Conservation (phyloP, 306 rosid genomes). For the Begonia masoniana region DNA sequence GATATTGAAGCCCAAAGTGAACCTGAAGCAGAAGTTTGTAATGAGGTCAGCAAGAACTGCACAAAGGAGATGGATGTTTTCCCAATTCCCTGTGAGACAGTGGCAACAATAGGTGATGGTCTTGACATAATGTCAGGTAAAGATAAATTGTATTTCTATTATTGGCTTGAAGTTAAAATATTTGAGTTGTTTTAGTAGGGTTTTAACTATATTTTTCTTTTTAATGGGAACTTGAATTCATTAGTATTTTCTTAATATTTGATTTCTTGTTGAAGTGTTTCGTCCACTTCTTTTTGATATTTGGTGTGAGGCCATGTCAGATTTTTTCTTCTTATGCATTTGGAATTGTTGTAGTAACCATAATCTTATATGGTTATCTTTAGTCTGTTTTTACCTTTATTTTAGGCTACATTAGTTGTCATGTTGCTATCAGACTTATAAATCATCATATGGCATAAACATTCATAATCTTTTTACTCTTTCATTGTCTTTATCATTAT, state of each 20-base stretch:
- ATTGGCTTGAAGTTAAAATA: conserved; percentile 1
- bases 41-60: conserved; percentile 22
- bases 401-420: too few species aligned
- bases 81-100: conserved; percentile 21
- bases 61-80: conserved; percentile 18
- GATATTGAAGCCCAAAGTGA: conserved; percentile 17
- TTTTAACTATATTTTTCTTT: not conserved
- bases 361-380: too few species aligned
- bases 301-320: too few species aligned
- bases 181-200: not conserved
- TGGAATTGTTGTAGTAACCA: too few species aligned
- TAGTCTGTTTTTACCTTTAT: too few species aligned
- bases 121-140: conserved; percentile 13
- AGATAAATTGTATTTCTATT: conserved; percentile 3
- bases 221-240: not conserved
- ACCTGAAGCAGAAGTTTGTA: conserved; percentile 15
- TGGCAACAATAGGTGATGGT: conserved; percentile 22
- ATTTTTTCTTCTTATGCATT: too few species aligned
- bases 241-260: not conserved
- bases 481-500: too few species aligned
- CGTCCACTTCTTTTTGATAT: too few species aligned
- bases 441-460: too few species aligned
- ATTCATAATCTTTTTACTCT: too few species aligned
- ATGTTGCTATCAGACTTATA: too few species aligned
- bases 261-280: not conserved